Percentiles rank a stretch among this genome's conserved stretches.
phyloP scores from a whole-genome alignment of 176 grass and related monocot genomes.

The Juncus inflexus region DNA sequence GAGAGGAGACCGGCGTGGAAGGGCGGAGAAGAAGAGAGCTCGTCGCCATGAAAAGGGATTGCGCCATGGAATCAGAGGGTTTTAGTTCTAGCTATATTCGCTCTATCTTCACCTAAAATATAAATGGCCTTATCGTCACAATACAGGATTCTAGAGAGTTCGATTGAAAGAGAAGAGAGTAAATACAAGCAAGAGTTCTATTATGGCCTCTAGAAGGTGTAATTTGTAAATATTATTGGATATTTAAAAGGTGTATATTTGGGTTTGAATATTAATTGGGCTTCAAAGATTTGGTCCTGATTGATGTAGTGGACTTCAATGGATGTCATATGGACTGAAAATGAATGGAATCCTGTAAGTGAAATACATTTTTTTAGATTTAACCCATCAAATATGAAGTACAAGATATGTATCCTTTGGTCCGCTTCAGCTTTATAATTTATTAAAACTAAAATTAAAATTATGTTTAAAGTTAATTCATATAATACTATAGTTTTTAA shows the following conservation, averaged over 20 bases:
- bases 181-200: neutral
- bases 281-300: neutral
- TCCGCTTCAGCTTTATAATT: no score
- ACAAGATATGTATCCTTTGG: no score
- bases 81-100: neutral
- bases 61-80: slow-evolving; percentile 35
- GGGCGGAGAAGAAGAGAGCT: slow-evolving; percentile 39
- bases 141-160: slow-evolving; percentile 27
- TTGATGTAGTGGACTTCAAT: no score
- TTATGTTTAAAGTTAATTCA: no score
- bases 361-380: no score
- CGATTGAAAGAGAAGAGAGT: neutral
- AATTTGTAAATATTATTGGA: neutral
- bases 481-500: no score
- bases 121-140: neutral
- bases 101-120: neutral
- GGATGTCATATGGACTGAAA: no score
- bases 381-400: no score
- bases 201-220: neutral
- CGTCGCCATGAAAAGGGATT: slow-evolving; percentile 37
- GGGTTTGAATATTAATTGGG: neutral
- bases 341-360: no score
- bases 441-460: no score
- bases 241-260: neutral
- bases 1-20: slow-evolving; percentile 26